These are phyloP conservation scores for Phragmites australis DNA, from an alignment of 176 grass and related monocot genomes.

Conservation along the genomic window DNA sequence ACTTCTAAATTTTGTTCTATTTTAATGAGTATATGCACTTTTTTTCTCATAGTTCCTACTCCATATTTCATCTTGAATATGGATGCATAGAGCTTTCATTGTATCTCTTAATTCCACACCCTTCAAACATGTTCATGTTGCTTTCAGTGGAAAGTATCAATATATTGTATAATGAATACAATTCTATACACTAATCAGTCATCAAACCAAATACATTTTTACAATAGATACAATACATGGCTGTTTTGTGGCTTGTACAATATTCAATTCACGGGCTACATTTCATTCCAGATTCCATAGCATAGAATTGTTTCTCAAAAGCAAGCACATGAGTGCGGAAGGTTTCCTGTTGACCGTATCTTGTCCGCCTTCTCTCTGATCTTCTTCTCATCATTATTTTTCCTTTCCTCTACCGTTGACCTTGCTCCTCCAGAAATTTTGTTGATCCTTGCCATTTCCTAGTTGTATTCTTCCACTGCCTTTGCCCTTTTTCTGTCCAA, in stretches of 20 bases:
- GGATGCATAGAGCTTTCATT: not conserved
- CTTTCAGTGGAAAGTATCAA: not conserved
- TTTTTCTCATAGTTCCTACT: not conserved
- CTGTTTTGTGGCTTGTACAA: not conserved
- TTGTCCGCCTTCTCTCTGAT: constrained; percentile 62
- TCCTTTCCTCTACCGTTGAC: constrained; percentile 56
- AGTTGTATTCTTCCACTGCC: constrained; percentile 45
- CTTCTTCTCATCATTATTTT: constrained; percentile 62
- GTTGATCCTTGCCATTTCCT: constrained; percentile 63
- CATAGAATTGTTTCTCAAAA: constrained; percentile 37
- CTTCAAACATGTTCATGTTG: constrained; percentile 7
- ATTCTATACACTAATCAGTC: constrained; percentile 3
- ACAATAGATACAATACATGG: constrained; percentile 19
- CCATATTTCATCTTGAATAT: not conserved
- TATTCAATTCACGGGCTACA: not conserved
- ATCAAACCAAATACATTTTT: constrained; percentile 14
- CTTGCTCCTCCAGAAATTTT: constrained; percentile 60
- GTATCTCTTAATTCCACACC: not conserved
- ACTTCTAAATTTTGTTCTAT: not conserved
- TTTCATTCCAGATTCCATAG: constrained; percentile 31
- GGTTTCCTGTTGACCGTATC: constrained; percentile 47
- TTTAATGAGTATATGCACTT: not conserved
- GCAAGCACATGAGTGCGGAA: constrained; percentile 51
- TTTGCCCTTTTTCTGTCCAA: constrained; percentile 49
- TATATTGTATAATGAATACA: constrained; percentile 10